These are phyloP conservation scores for Suillus weaverae DNA, from an alignment of 768 basidiomycete species.

Conservation along the genomic window DNA sequence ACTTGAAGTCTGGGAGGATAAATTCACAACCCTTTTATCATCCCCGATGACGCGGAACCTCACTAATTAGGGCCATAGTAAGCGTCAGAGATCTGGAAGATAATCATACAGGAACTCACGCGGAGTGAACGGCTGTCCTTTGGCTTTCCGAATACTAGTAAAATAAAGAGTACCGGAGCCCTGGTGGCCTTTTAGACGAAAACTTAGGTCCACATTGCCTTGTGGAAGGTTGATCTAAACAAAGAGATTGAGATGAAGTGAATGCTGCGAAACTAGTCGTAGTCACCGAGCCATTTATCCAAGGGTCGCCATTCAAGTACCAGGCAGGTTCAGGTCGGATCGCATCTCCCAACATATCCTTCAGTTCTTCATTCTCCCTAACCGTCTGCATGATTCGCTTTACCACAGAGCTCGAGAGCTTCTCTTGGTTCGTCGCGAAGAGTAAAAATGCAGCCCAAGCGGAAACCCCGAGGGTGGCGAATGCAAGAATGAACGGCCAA, in stretches of 20 bases:
- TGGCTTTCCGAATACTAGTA: slow-evolving; percentile 77
- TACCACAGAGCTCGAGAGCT: slow-evolving; percentile 72
- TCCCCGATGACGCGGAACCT: slow-evolving; percentile 69
- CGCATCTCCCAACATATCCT: slow-evolving; percentile 60
- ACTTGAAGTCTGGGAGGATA: slow-evolving; percentile 13
- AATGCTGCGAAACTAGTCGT: not conserved
- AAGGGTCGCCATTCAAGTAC: slow-evolving; percentile 76
- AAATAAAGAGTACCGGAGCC: slow-evolving; percentile 81
- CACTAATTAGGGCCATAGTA: slow-evolving; percentile 37
- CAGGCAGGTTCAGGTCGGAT: slow-evolving; percentile 35
- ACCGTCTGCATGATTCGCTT: slow-evolving; percentile 63
- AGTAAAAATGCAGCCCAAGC: slow-evolving; percentile 71
- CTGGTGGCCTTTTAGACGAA: slow-evolving; percentile 71
- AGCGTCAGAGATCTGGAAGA: not conserved
- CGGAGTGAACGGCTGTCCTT: slow-evolving; percentile 67
- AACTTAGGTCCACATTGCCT: slow-evolving; percentile 77
- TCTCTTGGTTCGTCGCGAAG: slow-evolving; percentile 75
- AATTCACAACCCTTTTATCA: slow-evolving; percentile 50
- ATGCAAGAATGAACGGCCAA: slow-evolving; percentile 60
- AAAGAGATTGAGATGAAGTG: slow-evolving; percentile 1
- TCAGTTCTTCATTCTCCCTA: slow-evolving; percentile 50
- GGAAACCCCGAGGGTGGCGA: slow-evolving; percentile 52
- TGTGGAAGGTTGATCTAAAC: slow-evolving; percentile 68
- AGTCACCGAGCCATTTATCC: slow-evolving; percentile 66
- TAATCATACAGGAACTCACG: slow-evolving; percentile 35